These are phyloP conservation scores for Chamaecrista fasciculata DNA, from an alignment of 306 rosid genomes.

Conservation along the genomic window DNA sequence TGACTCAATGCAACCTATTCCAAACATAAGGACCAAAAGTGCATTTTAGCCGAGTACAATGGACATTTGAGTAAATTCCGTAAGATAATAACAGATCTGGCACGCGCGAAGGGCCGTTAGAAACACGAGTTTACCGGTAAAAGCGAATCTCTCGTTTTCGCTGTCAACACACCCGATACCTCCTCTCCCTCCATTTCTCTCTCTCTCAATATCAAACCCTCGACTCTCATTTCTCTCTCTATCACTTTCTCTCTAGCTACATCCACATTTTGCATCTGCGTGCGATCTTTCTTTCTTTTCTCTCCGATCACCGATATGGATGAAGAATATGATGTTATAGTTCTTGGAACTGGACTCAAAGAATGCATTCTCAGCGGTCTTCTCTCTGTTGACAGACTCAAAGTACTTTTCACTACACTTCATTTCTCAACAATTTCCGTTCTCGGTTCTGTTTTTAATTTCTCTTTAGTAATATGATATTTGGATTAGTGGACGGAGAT, in stretches of 20 bases:
- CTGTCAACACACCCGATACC: constrained; percentile 7
- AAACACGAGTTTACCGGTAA: constrained; percentile 18
- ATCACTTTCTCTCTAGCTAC: background rate
- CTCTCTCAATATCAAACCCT: background rate
- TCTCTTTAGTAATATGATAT: too few species aligned
- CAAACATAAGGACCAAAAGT: too few species aligned
- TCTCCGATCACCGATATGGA: constrained; percentile 41
- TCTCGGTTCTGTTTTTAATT: too few species aligned
- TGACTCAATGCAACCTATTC: too few species aligned
- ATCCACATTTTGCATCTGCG: background rate
- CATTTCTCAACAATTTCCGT: too few species aligned
- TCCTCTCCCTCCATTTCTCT: background rate
- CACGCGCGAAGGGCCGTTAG: background rate
- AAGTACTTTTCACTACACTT: too few species aligned
- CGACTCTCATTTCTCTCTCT: background rate
- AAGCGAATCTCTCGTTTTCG: constrained; percentile 30
- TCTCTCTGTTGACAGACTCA: constrained; percentile 80
- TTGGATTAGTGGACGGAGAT: too few species aligned
- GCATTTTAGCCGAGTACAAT: too few species aligned
- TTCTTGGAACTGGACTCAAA: constrained; percentile 76
- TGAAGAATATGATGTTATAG: constrained; percentile 83
- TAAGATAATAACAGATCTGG: background rate
- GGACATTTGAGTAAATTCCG: too few species aligned
- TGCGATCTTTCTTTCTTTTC: background rate
- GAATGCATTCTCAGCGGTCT: constrained; percentile 89